A percentile compares a stretch with the other conserved stretches of the same genome.
Conservation (phyloP, 495 filamentous ascomycete species). For the Penicillium coffeae region DNA sequence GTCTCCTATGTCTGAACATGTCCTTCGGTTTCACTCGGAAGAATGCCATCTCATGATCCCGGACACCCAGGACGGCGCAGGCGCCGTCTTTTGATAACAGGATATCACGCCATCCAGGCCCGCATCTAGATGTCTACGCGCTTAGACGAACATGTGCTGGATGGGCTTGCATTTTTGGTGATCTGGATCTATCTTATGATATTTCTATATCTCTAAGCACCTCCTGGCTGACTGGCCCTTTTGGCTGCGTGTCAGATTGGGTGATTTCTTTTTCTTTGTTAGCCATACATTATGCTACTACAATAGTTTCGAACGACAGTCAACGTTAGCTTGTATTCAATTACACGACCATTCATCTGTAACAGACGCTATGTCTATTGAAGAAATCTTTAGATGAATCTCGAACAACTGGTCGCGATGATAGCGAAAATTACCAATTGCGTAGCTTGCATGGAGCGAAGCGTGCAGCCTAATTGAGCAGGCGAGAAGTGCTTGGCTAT, state of each 20-base stretch:
- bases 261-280: background rate
- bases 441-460: background rate
- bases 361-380: background rate
- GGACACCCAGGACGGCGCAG: conserved; percentile 12
- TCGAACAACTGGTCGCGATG: too few relatives aligned
- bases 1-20: background rate
- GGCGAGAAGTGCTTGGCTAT: background rate
- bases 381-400: too few relatives aligned
- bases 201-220: background rate
- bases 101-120: background rate
- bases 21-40: background rate
- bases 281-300: conserved; percentile 5
- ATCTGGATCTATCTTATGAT: background rate
- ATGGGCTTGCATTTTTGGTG: background rate
- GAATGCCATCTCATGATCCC: background rate
- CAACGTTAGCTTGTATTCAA: background rate
- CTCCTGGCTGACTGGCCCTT: background rate
- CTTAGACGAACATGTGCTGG: background rate
- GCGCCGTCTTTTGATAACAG: conserved; percentile 16
- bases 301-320: conserved; percentile 3
- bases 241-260: background rate
- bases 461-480: background rate
- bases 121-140: background rate
- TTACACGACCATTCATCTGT: too few relatives aligned
- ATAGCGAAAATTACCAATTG: background rate